Base-by-base conservation (phyloP, 192 early-diverging fungal genomes). In the Umbelopsis isabellina region DNA sequence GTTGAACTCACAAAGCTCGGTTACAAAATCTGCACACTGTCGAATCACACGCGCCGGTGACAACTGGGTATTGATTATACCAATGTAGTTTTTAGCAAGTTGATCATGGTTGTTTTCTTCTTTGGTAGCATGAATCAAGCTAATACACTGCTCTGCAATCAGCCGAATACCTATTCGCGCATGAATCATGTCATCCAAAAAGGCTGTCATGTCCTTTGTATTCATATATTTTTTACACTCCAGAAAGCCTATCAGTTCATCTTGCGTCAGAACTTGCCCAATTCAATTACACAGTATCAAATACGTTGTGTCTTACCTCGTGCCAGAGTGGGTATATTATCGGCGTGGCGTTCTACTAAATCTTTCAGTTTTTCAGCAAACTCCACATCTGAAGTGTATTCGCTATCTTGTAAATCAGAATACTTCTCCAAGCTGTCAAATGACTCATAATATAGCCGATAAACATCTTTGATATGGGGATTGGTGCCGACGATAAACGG, bases 401-500 rank as follows among this genome's bases (percentile, higher is more conserved):
- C 81, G 13, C 83, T 67, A 22, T 86, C 82, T 18, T 65, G 71
- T 6, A 91, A 86, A 45, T 84, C 82, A 2, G 94, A 90, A 51
- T 91, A 89, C 1, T 82, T 75, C 15, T 84, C 83, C 3, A 97
- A 78, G 8, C 70, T 82, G 64, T 91, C 90, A 69, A 94, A 91
- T 15, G 93, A 91, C 64, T 91, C 87, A 67, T 86, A 88, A 71
- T 93, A 94, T 16, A 94, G 88, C 55, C 87, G 79, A 77, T 96
- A 96, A 15, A 97, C 88, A 46, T 82, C 81, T 46, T 89, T 83
- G 65, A 99, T 95, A 72, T 94, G 87, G 2, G 97, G 97, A 78
- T 99, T 99, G 51, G 93, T 94, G 66, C 94, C 97, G 41, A 99
- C 95, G 55, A 99, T 99, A 75, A 95, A 97, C 0, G 95, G 96